phyloP scores from a whole-genome alignment of 2,329 filamentous ascomycete species.

The Zymoseptoria passerinii region DNA sequence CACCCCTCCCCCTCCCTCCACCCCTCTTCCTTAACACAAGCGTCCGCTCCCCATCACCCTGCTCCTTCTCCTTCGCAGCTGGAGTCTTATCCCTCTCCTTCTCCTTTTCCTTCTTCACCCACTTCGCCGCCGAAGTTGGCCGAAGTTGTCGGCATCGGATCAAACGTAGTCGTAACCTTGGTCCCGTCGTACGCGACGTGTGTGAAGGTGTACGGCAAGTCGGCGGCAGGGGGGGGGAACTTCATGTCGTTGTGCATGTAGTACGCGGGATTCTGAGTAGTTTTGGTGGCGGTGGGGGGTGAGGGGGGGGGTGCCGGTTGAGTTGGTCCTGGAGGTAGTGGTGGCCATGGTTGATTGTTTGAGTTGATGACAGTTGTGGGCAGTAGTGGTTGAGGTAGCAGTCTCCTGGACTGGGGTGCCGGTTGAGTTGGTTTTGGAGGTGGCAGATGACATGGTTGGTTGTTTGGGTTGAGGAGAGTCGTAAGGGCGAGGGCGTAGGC shows the following conservation, averaged over 20 bases:
- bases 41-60: background rate
- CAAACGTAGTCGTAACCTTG: background rate
- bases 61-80: background rate
- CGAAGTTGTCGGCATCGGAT: background rate
- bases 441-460: background rate
- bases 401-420: too few relatives aligned
- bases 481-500: fast-evolving
- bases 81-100: background rate
- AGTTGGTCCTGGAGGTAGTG: background rate
- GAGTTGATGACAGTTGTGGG: too few relatives aligned
- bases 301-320: too few relatives aligned
- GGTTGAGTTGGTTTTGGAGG: background rate
- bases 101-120: background rate
- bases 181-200: background rate
- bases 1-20: too few relatives aligned
- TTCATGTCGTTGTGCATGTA: background rate
- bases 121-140: background rate
- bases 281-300: background rate
- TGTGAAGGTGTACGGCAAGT: background rate
- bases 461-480: background rate
- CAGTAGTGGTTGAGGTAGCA: too few relatives aligned
- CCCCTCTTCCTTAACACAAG: background rate
- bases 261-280: background rate
- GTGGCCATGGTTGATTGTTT: background rate
- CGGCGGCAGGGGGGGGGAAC: background rate